phyloP scores from a whole-genome alignment of 2,329 filamentous ascomycete genomes.

The Trichophyton verrucosum region DNA sequence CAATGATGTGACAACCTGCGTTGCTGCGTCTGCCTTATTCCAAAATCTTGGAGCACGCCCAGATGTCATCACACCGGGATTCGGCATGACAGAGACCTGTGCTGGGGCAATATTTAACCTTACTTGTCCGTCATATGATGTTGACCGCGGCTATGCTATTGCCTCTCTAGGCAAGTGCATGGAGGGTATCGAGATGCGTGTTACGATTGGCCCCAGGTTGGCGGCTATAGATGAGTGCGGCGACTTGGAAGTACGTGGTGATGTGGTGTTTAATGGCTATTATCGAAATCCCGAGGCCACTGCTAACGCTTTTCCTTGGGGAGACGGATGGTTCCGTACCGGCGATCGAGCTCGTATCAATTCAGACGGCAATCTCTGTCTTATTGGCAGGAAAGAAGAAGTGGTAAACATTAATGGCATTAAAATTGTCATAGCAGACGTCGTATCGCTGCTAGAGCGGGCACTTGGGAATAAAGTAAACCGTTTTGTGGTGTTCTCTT shows the following conservation, averaged over 20 bases:
- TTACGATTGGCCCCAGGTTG: constrained; percentile 15
- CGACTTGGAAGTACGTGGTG: constrained; percentile 27
- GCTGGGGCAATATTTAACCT: constrained; percentile 37
- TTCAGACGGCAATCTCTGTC: constrained; percentile 23
- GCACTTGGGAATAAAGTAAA: constrained; percentile 8
- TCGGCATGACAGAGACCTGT: constrained; percentile 44
- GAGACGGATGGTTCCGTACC: constrained; percentile 18
- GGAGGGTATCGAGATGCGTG: constrained; percentile 19
- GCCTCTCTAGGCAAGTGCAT: constrained; percentile 27
- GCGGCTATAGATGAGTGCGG: constrained; percentile 14
- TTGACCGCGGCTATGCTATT: constrained; percentile 19
- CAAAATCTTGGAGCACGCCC: background rate
- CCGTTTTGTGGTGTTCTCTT: constrained; percentile 31
- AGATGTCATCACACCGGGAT: constrained; percentile 32
- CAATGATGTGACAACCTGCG: constrained; percentile 31
- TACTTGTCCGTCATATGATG: constrained; percentile 32
- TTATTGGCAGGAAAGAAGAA: constrained; percentile 34
- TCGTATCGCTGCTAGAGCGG: constrained; percentile 31
- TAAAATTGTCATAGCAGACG: constrained; percentile 28
- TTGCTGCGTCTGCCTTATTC: background rate
- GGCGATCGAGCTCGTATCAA: constrained; percentile 23
- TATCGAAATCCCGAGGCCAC: constrained; percentile 15
- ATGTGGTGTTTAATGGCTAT: constrained; percentile 19
- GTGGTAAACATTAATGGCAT: constrained; percentile 38
- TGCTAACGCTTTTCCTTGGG: constrained; percentile 11